Base-by-base conservation (phyloP, 306 rosid genomes). In the Senna siamea region DNA sequence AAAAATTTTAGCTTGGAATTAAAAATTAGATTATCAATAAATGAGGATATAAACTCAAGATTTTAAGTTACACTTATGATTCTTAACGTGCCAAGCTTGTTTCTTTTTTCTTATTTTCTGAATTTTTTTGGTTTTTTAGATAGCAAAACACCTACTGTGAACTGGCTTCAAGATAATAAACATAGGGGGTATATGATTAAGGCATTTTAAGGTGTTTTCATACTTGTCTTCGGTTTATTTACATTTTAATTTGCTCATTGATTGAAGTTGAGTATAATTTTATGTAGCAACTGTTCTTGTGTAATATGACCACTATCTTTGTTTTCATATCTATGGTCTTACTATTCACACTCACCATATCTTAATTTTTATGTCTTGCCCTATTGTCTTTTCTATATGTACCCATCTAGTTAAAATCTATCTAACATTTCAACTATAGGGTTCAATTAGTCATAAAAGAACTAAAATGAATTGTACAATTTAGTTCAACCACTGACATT, bases 101-200 rank as follows among this genome's bases (percentile, higher is more conserved):
- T 57, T 46, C 59, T 35, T 54, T 37, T 38, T 65, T 78, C 32
- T n/a, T 20, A 18, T 30, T 58, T 4, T 2, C n/a, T n/a, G n/a
- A n/a, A n/a, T n/a, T n/a, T n/a, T n/a, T n/a, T n/a, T 56, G 63
- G 56, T 48, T 40, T 47, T 35, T 79, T 54, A 82, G 87, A 77
- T 28, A 69, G 71, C 74, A 80, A 72, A 62, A 78, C 83, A 19
- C 77, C 90, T 13, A 50, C 78, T 60, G 93, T 84, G 62, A 86
- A 85, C 70, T 93, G 98, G 98, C 87, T 84, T 76, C 93, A 82
- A 57, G 97, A 91, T 73, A 91, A 88, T 70, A 78, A 87, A 67
- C 85, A 74, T 13, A n/a, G 87, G 13, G 37, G 96, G 97, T 65
- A 79, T 90, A 70, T 81, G 89, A 81, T 75, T 94, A 82, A 88